Base-by-base conservation (phyloP, 2,329 filamentous ascomycete species). In the Aspergillus nomiae region DNA sequence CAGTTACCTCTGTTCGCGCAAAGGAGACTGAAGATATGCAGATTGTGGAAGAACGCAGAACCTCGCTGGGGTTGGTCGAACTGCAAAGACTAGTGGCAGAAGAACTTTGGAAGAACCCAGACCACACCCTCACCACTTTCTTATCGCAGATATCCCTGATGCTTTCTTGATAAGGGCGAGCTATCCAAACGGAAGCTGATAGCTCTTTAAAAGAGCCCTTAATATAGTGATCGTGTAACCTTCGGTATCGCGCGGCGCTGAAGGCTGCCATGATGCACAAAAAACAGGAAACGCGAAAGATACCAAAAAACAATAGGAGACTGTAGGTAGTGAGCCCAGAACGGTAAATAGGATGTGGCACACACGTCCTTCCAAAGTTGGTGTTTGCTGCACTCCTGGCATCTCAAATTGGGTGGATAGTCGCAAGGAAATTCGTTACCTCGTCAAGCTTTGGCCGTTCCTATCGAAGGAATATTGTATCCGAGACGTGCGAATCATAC, bases 401-500 rank as follows among this genome's bases (percentile, higher is more conserved):
- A 28, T 32, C 48, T 51, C 48, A n/a, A 54, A 60, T 62, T 66
- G 64, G 65, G 60, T 63, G 62, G 64, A 67, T 66, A 56, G 58
- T 57, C 57, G 54, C 65, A 69, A 69, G 65, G 63, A 71, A 69
- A 70, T 69, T 74, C 72, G 67, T 74, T 67, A 74, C 70, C 69
- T 74, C 71, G 64, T 70, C 58, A 66, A 62, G 46, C 57, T 65
- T 54, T 55, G 58, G 54, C 59, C 63, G 56, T 68, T 67, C 41
- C 59, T 62, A 54, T 48, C 53, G 41, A 63, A 58, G 55, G 51
- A 61, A 46, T 56, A 51, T 21, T 46, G 38, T 41, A 56, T 41
- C 58, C 26, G 30, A 38, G 45, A 32, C 36, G 55, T 57, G 30
- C n/a, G 24, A 60, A 54, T 85, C 89, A 99, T 73, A 97, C 87